phyloP scores from a whole-genome alignment of 2,329 filamentous ascomycete species.

The Calycina herbarum region DNA sequence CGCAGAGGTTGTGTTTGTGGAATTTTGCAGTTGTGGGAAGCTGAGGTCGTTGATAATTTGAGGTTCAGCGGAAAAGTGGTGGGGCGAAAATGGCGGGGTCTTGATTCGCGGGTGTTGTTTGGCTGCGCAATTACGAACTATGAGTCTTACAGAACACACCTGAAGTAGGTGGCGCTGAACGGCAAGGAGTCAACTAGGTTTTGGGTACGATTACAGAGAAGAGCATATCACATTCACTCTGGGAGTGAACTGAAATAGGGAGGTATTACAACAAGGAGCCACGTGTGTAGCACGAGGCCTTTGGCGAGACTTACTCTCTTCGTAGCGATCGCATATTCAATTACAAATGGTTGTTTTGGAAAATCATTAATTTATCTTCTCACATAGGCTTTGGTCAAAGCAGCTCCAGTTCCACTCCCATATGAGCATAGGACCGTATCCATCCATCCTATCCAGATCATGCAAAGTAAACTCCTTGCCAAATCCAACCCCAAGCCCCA shows the following conservation, averaged over 20 bases:
- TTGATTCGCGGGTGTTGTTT: background rate
- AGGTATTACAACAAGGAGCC: background rate
- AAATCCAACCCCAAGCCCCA: background rate
- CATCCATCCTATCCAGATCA: background rate
- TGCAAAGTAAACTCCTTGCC: conserved; percentile 2
- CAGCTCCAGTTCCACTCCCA: background rate
- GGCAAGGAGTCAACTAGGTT: conserved; percentile 10
- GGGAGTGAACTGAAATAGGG: background rate
- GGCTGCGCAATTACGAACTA: conserved; percentile 3
- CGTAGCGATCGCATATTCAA: background rate
- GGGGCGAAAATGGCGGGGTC: conserved; percentile 11
- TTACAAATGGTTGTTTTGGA: background rate
- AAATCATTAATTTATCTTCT: background rate
- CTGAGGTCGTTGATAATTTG: conserved; percentile 7
- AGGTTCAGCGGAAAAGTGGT: background rate
- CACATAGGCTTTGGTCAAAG: background rate
- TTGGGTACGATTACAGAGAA: background rate
- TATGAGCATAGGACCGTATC: background rate
- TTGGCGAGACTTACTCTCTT: background rate
- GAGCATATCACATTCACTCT: background rate
- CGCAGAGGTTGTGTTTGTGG: too few relatives aligned
- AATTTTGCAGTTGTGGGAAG: background rate
- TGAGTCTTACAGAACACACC: conserved; percentile 2
- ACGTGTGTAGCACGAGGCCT: background rate
- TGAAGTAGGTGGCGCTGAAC: conserved; percentile 1